Conservation (phyloP, 495 filamentous ascomycete species). For the Hypoxylon intermedium region DNA sequence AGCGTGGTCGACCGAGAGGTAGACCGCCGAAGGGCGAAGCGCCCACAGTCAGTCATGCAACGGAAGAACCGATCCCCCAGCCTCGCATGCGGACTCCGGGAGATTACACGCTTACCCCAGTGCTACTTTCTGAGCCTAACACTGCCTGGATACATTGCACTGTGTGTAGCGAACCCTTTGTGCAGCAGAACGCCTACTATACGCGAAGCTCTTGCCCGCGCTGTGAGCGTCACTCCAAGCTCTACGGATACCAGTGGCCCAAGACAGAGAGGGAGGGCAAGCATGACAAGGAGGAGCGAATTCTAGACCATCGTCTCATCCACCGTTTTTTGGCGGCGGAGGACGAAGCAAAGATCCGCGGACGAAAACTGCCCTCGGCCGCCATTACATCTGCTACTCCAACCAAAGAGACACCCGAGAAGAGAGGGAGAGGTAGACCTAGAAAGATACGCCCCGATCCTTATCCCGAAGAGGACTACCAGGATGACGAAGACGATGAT, state of each 20-base stretch:
- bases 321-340: constrained; percentile 72
- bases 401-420: constrained; percentile 17
- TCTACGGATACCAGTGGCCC: constrained; percentile 95
- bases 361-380: constrained; percentile 40
- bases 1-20: constrained; percentile 30
- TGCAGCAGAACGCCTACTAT: constrained; percentile 85
- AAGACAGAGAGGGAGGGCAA: constrained; percentile 83
- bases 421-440: constrained; percentile 22
- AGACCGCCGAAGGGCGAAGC: constrained; percentile 23
- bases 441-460: constrained; percentile 1
- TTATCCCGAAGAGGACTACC: constrained; percentile 1
- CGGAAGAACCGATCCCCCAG: constrained; percentile 30
- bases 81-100: constrained; percentile 65
- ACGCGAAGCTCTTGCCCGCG: constrained; percentile 85
- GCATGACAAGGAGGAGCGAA: constrained; percentile 74
- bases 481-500: not conserved
- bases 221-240: constrained; percentile 92
- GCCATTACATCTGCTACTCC: not conserved
- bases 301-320: constrained; percentile 75
- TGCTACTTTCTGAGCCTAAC: constrained; percentile 73
- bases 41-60: not conserved
- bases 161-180: constrained; percentile 79
- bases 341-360: constrained; percentile 67
- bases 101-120: constrained; percentile 77
- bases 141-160: constrained; percentile 87